Conservation (phyloP, 305 asterid species). For the Fraxinus platypoda region DNA sequence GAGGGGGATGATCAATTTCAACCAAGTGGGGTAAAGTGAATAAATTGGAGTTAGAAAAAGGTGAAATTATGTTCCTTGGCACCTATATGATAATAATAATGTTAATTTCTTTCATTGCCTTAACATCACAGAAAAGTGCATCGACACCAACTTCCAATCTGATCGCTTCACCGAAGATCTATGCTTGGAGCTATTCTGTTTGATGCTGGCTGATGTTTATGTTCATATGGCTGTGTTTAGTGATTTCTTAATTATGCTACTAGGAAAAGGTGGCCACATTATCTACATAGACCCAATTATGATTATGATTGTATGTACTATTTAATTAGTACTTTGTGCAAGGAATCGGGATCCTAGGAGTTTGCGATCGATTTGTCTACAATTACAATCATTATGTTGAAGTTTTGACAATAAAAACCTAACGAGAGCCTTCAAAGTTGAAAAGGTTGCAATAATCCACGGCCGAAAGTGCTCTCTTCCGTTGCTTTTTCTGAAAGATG, state of each 20-base stretch:
- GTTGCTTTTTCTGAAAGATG: background rate
- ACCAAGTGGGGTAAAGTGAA: constrained; percentile 4
- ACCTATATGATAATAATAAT: background rate
- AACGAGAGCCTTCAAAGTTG: background rate
- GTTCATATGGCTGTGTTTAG: constrained; percentile 6
- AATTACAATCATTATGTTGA: background rate
- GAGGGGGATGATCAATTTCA: constrained; percentile 10
- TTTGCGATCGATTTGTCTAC: background rate
- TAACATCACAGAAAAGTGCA: background rate
- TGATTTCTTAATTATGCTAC: constrained; percentile 11
- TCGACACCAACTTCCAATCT: background rate
- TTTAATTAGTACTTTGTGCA: background rate
- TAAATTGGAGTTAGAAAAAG: constrained; percentile 11
- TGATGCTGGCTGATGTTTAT: constrained; percentile 29
- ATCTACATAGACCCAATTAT: constrained; percentile 3
- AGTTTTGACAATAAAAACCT: too few species aligned
- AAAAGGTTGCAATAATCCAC: background rate
- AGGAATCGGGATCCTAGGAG: background rate
- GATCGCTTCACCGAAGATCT: constrained; percentile 15
- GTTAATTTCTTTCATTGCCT: background rate
- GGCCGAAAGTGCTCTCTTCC: background rate
- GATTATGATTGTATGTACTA: background rate
- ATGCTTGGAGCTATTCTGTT: constrained; percentile 22
- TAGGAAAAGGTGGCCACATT: constrained; percentile 4
- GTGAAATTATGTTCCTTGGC: constrained; percentile 15